Evolutionary conservation across 164 flowering plant species (phyloP), one percentile per base, ranked within the genome.

Genomic region (Magnolia sinica): DNA sequence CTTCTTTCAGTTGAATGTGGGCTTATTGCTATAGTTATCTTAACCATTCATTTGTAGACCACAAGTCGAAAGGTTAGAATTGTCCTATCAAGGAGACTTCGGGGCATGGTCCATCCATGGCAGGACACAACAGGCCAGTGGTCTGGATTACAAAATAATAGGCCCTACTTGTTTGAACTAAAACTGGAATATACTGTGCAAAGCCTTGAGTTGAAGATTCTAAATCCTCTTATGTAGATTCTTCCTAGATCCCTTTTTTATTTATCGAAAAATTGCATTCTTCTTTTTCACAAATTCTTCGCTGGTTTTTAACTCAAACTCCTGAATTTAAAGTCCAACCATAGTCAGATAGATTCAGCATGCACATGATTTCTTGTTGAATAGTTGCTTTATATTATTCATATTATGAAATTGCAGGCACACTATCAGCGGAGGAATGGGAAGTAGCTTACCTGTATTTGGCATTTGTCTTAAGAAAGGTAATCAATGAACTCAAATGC

Each of bases 391-490:
- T 7, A 29, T n/a, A 23, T 19, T 16, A 51, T 18, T 11, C 13
- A 55, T 11, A 19, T 75, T 64, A 68, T 20, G 63, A 13, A 72
- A 64, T 68, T 86, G 72, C 79, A 96, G 98, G 96, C 78, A 90
- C 98, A 50, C 78, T 94, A 31, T 94, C 99, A 68, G 86, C 79
- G 2, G 99, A 96, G 79, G 99, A 96, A 79, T 94, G 99, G 99
- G 99, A 96, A 74, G 98, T 82, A 22, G 99, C 98, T 23, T 89
- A 96, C 85, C 77, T 96, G 24, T 96, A 96, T 79, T 72, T 90
- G 81, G 78, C 98, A 61, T 96, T 91, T 82, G 98, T 94, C 59
- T 82, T 96, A 70, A 89, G 88, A 76, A 96, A 96, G 98, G 99
- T 96, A 79, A 72, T 8, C 0, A 51, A 64, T 23, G 11, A 22